A percentile compares a stretch with the other conserved stretches of the same genome.
These are phyloP conservation scores for Aureobasidium sp. DNA, from an alignment of 2,329 filamentous ascomycete genomes.

Conservation along the genomic window DNA sequence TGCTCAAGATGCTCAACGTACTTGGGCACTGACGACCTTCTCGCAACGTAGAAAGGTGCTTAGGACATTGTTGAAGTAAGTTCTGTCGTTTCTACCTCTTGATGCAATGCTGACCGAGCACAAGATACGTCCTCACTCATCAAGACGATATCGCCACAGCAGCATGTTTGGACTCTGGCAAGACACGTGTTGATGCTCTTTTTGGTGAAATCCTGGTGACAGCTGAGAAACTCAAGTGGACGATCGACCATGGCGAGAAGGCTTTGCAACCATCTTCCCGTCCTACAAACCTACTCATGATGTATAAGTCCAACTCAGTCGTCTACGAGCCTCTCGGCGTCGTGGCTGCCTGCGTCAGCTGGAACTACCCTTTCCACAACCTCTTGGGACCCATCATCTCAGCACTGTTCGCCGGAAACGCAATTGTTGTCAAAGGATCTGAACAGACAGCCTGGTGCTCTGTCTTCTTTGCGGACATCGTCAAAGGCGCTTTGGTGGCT, in stretches of 20 bases:
- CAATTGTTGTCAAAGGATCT: conserved; percentile 84
- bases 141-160: conserved; percentile 78
- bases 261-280: conserved; percentile 63
- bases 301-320: conserved; percentile 88
- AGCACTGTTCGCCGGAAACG: conserved; percentile 83
- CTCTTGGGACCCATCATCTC: conserved; percentile 85
- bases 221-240: conserved; percentile 90
- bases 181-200: conserved; percentile 89
- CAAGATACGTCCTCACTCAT: conserved; percentile 69
- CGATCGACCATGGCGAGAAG: conserved; percentile 78
- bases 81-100: neutral
- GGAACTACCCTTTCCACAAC: conserved; percentile 95
- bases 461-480: conserved; percentile 70
- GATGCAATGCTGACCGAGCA: neutral
- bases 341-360: conserved; percentile 84
- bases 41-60: conserved; percentile 69
- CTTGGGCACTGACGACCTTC: conserved; percentile 74
- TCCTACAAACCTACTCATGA: conserved; percentile 87
- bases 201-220: conserved; percentile 94
- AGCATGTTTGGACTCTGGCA: conserved; percentile 87
- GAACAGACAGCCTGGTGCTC: conserved; percentile 95
- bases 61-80: conserved; percentile 62
- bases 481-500: conserved; percentile 65
- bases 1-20: conserved; percentile 63
- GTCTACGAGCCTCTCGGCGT: conserved; percentile 88